These are phyloP conservation scores for Eucalyptus guilfoylei DNA, from an alignment of 345 rosid species.

Conservation along the genomic window DNA sequence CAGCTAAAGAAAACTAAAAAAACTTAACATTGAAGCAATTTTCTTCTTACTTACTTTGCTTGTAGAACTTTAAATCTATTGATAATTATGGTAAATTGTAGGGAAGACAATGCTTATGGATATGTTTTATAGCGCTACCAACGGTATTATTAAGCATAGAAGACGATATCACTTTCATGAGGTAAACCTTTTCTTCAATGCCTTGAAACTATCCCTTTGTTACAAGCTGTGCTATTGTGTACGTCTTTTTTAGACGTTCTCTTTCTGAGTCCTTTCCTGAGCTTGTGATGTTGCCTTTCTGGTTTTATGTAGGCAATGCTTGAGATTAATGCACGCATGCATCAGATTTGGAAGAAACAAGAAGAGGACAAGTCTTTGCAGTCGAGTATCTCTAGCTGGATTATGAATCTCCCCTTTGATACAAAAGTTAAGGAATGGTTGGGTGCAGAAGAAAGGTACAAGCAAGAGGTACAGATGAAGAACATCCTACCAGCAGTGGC, in stretches of 20 bases:
- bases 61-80: background rate
- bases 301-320: conserved; percentile 64
- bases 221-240: conserved; percentile 53
- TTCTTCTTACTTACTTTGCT: background rate
- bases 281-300: background rate
- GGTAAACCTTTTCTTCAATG: conserved; percentile 22
- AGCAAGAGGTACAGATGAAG: conserved; percentile 70
- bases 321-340: conserved; percentile 81
- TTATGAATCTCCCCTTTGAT: conserved; percentile 80
- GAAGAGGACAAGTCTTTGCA: conserved; percentile 46
- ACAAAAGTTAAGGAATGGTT: conserved; percentile 79
- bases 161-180: conserved; percentile 81
- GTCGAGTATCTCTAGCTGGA: conserved; percentile 65
- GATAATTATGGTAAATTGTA: conserved; percentile 6
- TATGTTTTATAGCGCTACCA: conserved; percentile 77
- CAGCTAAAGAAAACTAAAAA: background rate
- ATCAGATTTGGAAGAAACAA: conserved; percentile 79
- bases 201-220: background rate
- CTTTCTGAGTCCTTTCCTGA: background rate
- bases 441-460: conserved; percentile 82
- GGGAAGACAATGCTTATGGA: conserved; percentile 99
- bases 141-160: conserved; percentile 56
- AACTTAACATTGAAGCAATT: background rate
- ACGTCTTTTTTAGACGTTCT: background rate
- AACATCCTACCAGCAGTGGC: conserved; percentile 90